These are phyloP conservation scores for Pleodorina starrii DNA, from an alignment of 139 green algal genomes.

Conservation along the genomic window DNA sequence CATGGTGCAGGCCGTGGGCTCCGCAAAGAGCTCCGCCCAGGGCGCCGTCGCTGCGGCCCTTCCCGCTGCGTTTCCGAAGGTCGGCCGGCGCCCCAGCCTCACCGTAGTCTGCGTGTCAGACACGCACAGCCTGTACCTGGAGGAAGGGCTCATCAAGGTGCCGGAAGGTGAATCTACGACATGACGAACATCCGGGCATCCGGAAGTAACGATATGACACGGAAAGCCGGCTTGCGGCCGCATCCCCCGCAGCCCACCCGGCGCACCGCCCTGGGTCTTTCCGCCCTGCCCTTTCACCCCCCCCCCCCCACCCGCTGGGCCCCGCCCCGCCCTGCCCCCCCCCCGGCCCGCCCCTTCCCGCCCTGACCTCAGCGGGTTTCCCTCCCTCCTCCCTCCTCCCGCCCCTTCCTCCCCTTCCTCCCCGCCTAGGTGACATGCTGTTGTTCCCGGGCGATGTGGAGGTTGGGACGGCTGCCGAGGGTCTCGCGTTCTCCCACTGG, in stretches of 20 bases:
- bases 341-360: not conserved
- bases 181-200: not conserved
- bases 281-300: not conserved
- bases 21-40: no score
- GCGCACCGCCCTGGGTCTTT: not conserved
- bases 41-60: not conserved
- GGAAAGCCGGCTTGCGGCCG: not conserved
- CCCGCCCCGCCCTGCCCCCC: no score
- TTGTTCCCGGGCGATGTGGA: constrained; percentile 28
- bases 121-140: constrained; percentile 16
- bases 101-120: not conserved
- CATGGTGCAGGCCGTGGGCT: not conserved
- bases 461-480: not conserved
- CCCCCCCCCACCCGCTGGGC: not conserved
- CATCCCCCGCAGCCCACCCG: not conserved
- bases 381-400: not conserved
- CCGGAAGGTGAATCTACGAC: not conserved
- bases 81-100: not conserved
- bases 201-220: not conserved
- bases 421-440: constrained; percentile 17
- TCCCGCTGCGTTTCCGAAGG: not conserved
- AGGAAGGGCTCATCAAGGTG: constrained; percentile 37
- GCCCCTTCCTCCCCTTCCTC: not conserved
- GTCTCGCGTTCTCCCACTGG: not conserved
- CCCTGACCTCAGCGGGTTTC: not conserved